A percentile compares a stretch with the other conserved stretches of the same genome.
Conservation (phyloP, 768 basidiomycete genomes). For the Tulasnella sp. region DNA sequence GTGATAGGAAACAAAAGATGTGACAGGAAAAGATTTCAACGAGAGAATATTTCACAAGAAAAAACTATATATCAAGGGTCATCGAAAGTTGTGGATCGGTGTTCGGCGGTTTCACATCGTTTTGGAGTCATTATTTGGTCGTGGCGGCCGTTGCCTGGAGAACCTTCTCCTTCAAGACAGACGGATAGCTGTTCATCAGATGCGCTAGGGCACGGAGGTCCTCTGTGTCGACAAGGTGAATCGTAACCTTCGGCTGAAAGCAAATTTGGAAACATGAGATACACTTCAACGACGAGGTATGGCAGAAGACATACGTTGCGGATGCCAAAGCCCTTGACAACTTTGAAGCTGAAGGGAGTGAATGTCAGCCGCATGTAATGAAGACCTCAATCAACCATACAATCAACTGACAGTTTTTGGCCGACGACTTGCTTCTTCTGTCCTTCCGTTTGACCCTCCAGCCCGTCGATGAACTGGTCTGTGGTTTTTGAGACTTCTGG, state of each 20-base stretch:
- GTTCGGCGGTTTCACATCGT: too few species aligned
- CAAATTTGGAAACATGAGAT: background rate
- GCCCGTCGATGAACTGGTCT: slow-evolving; percentile 57
- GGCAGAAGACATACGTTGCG: background rate
- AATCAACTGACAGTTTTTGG: slow-evolving; percentile 52
- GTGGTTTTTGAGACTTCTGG: slow-evolving; percentile 56
- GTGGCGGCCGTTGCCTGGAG: slow-evolving; percentile 10
- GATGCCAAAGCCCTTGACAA: slow-evolving; percentile 67
- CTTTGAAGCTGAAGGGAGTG: slow-evolving; percentile 33
- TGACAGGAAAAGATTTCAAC: too few species aligned
- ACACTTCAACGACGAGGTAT: background rate
- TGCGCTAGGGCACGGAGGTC: slow-evolving; percentile 76
- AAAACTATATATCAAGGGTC: too few species aligned
- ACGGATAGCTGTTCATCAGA: slow-evolving; percentile 78
- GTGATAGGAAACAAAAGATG: too few species aligned
- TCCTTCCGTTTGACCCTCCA: slow-evolving; percentile 44
- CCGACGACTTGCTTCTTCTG: slow-evolving; percentile 71
- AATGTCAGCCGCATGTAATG: background rate
- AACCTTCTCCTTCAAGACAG: slow-evolving; percentile 68
- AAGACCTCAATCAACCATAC: slow-evolving; percentile 23
- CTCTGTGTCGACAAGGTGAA: slow-evolving; percentile 71
- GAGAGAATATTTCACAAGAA: too few species aligned
- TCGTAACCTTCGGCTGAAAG: slow-evolving; percentile 68
- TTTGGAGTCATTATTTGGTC: slow-evolving; percentile 3
- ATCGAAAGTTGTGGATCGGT: too few species aligned